phyloP scores from a whole-genome alignment of 148 eudicot genomes.

The Beta vulgaris region DNA sequence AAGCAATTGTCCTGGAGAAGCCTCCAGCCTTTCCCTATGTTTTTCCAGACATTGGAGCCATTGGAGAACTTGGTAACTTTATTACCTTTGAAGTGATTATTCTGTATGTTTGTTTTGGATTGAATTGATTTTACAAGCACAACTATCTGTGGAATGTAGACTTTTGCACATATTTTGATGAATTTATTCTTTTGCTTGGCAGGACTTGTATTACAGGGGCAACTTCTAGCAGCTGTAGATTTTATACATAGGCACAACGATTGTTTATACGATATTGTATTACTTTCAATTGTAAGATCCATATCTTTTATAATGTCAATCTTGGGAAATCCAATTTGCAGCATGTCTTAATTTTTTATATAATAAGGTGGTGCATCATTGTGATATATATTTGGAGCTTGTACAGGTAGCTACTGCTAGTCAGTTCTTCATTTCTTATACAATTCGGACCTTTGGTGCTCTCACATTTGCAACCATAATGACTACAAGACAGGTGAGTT shows the following conservation, averaged over 20 bases:
- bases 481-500: conserved; percentile 93
- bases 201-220: conserved; percentile 81
- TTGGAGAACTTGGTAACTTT: no score
- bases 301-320: not conserved
- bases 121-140: not conserved
- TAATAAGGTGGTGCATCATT: no score
- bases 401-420: conserved; percentile 94
- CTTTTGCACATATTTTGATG: conserved; percentile 11
- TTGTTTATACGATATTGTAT: conserved; percentile 75
- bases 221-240: conserved; percentile 77
- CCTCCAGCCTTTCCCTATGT: no score
- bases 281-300: conserved; percentile 88
- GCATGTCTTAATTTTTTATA: no score
- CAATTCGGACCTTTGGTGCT: conserved; percentile 93
- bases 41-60: no score
- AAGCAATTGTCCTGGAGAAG: no score
- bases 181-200: conserved; percentile 18
- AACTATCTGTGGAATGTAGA: not conserved
- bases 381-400: no score
- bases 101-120: not conserved
- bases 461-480: conserved; percentile 93
- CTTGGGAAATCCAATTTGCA: not conserved
- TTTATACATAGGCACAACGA: conserved; percentile 71
- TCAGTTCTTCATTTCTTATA: conserved; percentile 95
- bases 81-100: not conserved